Base-by-base conservation (phyloP, 495 filamentous ascomycete genomes). In the Cryomyces minteri region DNA sequence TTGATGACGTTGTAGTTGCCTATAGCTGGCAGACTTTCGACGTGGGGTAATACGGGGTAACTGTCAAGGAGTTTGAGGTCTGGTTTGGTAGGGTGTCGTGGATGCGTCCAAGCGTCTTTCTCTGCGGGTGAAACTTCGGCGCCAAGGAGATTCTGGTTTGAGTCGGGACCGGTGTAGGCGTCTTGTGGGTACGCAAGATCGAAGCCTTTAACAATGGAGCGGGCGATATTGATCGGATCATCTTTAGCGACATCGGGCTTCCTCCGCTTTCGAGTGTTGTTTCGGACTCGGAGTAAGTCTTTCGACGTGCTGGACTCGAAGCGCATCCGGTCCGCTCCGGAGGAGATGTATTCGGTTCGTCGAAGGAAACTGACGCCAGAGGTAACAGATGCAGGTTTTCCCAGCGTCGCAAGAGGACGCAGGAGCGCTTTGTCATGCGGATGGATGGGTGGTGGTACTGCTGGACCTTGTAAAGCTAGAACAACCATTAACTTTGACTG, bases 331-430 rank as follows among this genome's bases (percentile, higher is more conserved):
- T 14, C 34, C 39, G 67, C 59, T 38, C 74, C 74, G 6, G 82
- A 79, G 4, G 88, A 86, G 47, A 92, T 94, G 58, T 96, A 95
- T 58, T 98, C 92, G 10, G 92, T 95, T 40, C 88, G 79, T 33
- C 90, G 82, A 44, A 98, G 74, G 74, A 98, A 96, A 51, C 86
- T 94, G 43, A 93, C 82, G 44, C 72, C 72, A n/a, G 70, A 59
- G 43, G 69, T 67, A 41, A 72, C 72, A 3, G 81, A 71, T 31
- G 65, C 69, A 2, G 84, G 80, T 59, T 94, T 92, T 18, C 83
- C 85, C 28, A 95, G 73, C 30, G 81, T 72, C 5, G 83, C 72
- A 12, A 92, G 73, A 1, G 82, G 79, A 50, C 83, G 74, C 39
- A 96, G 71, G 39, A 98, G 79, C 4, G 72, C 66, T 33, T 83